Evolutionary conservation across 768 basidiomycete species (phyloP), one percentile per base, ranked within the genome.

Genomic region (Glaciozyma antarctica): DNA sequence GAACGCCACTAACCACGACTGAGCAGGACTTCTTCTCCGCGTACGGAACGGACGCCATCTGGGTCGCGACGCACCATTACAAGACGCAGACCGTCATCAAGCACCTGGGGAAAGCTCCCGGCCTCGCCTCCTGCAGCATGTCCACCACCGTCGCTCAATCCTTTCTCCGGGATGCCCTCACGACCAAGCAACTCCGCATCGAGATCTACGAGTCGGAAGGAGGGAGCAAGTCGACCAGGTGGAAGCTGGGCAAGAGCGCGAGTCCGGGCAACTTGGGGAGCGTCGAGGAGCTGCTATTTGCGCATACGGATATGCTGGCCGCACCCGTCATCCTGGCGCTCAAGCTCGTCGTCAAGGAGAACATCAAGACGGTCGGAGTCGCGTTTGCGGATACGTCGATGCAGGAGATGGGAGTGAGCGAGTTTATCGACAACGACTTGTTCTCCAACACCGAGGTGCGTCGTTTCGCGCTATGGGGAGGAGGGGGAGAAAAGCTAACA

Each of bases 401-500:
- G 10, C 84, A 90, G 26, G 83, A 88, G 72, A 80, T 99, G 7
- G 95, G 95, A 0, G 86, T 93, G 0, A 82, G 88, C 17, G 91
- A 98, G 67, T 98, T 90, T 72, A 83, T 86, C 12, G 95, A 99
- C 77, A 94, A 92, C 71, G 95, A 98, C 66, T 79, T 91, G 21
- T 98, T 93, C 77, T 92, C 90, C 1, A 99, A 98, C 72, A 86
- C 87, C 5, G 94, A 99, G 81, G 94, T 90, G 65, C 34, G 65
- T 30, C 3, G 24, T 6, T 10, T 2, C 12, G 22, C n/a, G 26
- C 32, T 32, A n/a, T 15, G 22, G 5, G 3, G 38, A 38, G 38
- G 9, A n/a, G 38, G 5, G 17, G 2, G 38, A 16, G 47, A 48
- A 48, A 48, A 48, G 47, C n/a, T 48, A 5, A n/a, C 21, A 15